Base-by-base conservation (phyloP, 2,329 filamentous ascomycete genomes). In the Botrytis medusae region DNA sequence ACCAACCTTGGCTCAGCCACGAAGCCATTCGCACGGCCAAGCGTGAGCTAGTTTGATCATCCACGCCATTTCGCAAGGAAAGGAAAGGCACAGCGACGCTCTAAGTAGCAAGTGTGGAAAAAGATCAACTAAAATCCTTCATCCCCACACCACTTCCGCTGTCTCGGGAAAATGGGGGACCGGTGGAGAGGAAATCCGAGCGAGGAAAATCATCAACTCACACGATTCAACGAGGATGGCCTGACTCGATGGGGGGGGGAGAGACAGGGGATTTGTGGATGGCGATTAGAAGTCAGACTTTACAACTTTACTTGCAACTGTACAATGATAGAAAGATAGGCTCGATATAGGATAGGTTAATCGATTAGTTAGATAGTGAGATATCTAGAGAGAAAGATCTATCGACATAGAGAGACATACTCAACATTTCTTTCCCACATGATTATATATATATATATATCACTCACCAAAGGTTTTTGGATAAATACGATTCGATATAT, bases 141-240 rank as follows among this genome's bases (percentile, higher is more conserved):
- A 48, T 48, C 44, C 42, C 62, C 62, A 46, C n/a, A 16, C n/a
- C 42, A 34, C n/a, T 64, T 46, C 62, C 62, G 42, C 62, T 64
- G 62, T 46, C 42, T 44, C 48, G 40, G 62, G 62, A 64, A n/a
- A 64, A 46, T n/a, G 61, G 62, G 42, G 42, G 62, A 65, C 18
- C 10, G 42, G 22, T 48, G 62, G 42, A 65, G 59, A 65, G 42
- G 62, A 1, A 48, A 65, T 46, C 42, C 42, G 42, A 25, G 42
- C 20, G 32, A 34, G n/a, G 42, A 65, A 34, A 34, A 32, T 40
- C 60, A 62, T n/a, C 6, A 25, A n/a, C 59, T 40, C 40, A 59
- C 22, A 25, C 22, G 22, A 61, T 25, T 37, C 34, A 25, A 40
- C 32, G 32, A 37, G 59, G 25, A 42, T 22, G 18, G 14, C 62